Evolutionary conservation across 768 basidiomycete genomes (phyloP).

Genomic region (Macrolepiota albuminosa): DNA sequence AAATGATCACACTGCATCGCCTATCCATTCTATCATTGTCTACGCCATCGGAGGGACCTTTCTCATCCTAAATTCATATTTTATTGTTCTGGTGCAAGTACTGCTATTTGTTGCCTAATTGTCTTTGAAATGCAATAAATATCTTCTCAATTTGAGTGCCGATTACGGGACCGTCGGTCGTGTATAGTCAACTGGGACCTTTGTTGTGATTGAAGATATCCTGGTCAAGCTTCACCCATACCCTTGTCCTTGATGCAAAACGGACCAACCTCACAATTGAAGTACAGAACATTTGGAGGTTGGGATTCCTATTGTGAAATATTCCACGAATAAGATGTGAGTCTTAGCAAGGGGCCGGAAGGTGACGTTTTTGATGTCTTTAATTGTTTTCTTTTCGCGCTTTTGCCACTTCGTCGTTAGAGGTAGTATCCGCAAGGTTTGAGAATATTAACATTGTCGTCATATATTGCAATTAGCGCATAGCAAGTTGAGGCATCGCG

Average conservation of each 20-base stretch:
- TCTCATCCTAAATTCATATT: background rate
- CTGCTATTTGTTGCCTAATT: background rate
- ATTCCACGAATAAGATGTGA: no score
- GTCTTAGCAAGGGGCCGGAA: no score
- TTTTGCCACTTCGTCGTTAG: no score
- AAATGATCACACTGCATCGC: background rate
- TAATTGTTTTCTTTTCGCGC: no score
- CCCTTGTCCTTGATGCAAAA: background rate
- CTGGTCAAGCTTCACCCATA: background rate
- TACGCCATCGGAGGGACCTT: background rate
- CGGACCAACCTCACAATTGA: background rate
- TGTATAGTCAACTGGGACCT: no score
- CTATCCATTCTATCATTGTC: background rate
- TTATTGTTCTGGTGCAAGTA: background rate
- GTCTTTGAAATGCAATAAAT: background rate
- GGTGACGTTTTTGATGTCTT: no score
- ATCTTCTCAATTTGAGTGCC: background rate
- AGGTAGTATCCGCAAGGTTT: no score
- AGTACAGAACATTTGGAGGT: background rate
- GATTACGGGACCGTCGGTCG: background rate
- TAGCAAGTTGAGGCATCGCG: no score
- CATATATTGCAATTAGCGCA: no score
- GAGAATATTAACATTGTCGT: no score
- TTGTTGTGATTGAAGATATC: background rate
- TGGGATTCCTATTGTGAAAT: no score